Percentiles rank a stretch among this genome's conserved stretches.
These are phyloP conservation scores for Jasminum sambac DNA, from an alignment of 257 asterid genomes.

Conservation along the genomic window DNA sequence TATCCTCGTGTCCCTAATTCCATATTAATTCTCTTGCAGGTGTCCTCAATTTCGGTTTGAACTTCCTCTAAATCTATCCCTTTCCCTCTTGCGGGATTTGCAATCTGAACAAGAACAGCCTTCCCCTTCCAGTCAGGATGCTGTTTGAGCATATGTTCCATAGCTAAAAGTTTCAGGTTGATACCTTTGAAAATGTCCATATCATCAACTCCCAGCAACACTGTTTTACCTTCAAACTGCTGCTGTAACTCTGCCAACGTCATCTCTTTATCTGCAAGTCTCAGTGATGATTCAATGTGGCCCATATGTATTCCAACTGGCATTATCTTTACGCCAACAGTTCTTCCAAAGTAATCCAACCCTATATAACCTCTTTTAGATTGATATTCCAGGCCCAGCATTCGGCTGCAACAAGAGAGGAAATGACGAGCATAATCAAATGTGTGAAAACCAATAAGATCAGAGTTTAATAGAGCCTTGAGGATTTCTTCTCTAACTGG, in stretches of 20 bases:
- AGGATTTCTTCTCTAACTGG: conserved; percentile 93
- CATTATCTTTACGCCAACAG: conserved; percentile 91
- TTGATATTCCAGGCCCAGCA: conserved; percentile 88
- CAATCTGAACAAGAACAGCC: conserved; percentile 86
- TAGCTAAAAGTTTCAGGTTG: conserved; percentile 78
- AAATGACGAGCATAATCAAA: conserved; percentile 93
- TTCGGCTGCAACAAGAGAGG: conserved; percentile 89
- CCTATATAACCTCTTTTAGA: conserved; percentile 94
- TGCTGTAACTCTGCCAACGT: conserved; percentile 63
- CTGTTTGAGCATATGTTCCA: conserved; percentile 82
- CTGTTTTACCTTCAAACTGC: conserved; percentile 74
- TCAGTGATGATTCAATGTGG: conserved; percentile 76
- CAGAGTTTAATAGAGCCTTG: conserved; percentile 78
- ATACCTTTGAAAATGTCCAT: conserved; percentile 93
- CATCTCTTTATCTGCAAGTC: conserved; percentile 65
- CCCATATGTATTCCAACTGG: conserved; percentile 94
- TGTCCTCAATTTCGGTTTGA: conserved; percentile 70
- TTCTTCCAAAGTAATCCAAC: conserved; percentile 85
- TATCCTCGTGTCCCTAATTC: conserved; percentile 77
- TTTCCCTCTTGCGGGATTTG: conserved; percentile 78
- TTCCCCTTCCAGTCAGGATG: conserved; percentile 80
- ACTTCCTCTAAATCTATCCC: conserved; percentile 73
- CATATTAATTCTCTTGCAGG: conserved; percentile 60
- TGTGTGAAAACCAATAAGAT: conserved; percentile 91
- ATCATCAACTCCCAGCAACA: conserved; percentile 86